These are phyloP conservation scores for Helichrysum umbraculigerum DNA, from an alignment of 129 eudicot genomes.

Conservation along the genomic window DNA sequence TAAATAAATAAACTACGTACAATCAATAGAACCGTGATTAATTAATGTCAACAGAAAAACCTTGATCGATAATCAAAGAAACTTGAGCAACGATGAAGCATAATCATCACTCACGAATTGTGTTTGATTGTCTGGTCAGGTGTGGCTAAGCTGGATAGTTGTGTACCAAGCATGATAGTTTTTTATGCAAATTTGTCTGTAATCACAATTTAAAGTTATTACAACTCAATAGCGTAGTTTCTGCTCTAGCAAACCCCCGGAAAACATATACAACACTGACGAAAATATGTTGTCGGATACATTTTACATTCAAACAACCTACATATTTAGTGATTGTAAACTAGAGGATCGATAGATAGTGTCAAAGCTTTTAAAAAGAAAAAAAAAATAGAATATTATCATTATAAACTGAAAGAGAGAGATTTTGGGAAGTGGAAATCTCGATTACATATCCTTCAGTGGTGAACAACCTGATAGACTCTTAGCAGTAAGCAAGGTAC, in stretches of 20 bases:
- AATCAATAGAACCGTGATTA: not conserved
- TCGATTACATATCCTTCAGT: not conserved
- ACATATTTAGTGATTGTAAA: not conserved
- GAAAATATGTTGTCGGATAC: not conserved
- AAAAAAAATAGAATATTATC: no score
- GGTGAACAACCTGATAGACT: not conserved
- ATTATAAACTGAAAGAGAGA: no score
- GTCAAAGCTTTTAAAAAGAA: no score
- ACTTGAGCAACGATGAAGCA: not conserved
- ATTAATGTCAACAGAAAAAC: not conserved
- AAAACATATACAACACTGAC: not conserved
- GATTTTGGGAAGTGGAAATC: not conserved
- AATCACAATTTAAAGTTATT: no score
- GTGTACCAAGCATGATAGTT: not conserved
- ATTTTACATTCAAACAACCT: not conserved
- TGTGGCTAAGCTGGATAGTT: not conserved
- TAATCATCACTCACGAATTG: not conserved
- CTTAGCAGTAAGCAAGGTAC: not conserved
- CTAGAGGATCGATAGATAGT: not conserved
- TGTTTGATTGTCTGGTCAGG: not conserved
- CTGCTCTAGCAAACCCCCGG: not conserved
- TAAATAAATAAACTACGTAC: not conserved
- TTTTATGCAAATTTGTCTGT: not conserved
- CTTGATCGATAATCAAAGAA: not conserved
- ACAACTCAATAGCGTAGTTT: not conserved